phyloP scores from a whole-genome alignment of 306 rosid genomes.

The Casuarina equisetifolia region DNA sequence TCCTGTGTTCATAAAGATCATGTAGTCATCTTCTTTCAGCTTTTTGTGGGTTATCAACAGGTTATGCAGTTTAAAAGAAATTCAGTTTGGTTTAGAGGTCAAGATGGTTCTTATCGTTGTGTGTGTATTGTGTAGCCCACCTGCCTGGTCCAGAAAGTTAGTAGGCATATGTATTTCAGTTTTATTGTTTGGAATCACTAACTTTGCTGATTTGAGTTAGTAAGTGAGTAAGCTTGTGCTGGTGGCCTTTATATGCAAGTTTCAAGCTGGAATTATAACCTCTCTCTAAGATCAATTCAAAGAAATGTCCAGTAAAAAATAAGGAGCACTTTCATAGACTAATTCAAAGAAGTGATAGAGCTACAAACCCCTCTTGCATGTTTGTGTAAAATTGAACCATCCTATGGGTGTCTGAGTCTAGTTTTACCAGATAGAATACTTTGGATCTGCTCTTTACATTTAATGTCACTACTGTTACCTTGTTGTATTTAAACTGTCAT shows the following conservation, averaged over 20 bases:
- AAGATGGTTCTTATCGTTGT: not conserved
- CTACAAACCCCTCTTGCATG: not conserved
- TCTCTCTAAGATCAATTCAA: not conserved
- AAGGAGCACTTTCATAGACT: not conserved
- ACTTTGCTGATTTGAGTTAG: not conserved
- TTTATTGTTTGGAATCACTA: not conserved
- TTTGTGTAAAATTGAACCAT: not conserved
- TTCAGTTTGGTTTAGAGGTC: not conserved
- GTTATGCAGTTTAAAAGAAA: slow-evolving; percentile 1
- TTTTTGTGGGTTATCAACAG: not conserved
- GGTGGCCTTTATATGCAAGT: not conserved
- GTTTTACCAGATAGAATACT: not conserved
- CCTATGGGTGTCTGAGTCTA: not conserved
- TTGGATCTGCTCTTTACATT: not conserved
- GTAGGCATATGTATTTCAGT: not conserved
- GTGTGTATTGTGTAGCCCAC: not conserved
- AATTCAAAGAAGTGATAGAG: not conserved
- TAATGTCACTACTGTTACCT: not conserved
- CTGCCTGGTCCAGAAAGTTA: not conserved
- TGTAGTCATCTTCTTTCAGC: not conserved
- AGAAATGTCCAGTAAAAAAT: not conserved
- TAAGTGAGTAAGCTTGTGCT: not conserved
- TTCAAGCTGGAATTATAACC: not conserved
- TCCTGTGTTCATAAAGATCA: not conserved
- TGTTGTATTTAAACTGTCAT: not conserved